phyloP scores from a whole-genome alignment of 192 early-diverging fungal species.

The Coemansia sp. region DNA sequence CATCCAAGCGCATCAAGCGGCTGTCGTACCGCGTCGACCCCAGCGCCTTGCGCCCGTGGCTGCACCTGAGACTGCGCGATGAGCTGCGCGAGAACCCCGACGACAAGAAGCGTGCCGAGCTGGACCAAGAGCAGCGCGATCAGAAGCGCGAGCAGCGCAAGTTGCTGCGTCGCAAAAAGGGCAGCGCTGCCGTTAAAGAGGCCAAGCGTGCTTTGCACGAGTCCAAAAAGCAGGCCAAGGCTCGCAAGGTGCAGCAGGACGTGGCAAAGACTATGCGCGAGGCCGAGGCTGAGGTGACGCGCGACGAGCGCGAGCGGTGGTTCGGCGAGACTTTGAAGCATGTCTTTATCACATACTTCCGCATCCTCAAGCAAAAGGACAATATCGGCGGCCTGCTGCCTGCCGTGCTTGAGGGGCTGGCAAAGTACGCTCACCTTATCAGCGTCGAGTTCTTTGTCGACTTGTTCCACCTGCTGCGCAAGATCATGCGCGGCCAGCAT shows the following conservation, averaged over 20 bases:
- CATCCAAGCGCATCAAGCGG: slow-evolving; percentile 84
- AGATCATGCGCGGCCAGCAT: slow-evolving; percentile 71
- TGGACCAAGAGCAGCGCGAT: slow-evolving; percentile 57
- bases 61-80: slow-evolving; percentile 81
- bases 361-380: slow-evolving; percentile 86
- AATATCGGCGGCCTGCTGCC: slow-evolving; percentile 66
- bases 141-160: slow-evolving; percentile 43
- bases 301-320: slow-evolving; percentile 80
- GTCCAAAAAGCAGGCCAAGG: slow-evolving; percentile 77
- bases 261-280: slow-evolving; percentile 69
- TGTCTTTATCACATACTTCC: slow-evolving; percentile 93
- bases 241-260: slow-evolving; percentile 45
- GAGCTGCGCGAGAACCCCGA: slow-evolving; percentile 68
- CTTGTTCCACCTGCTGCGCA: slow-evolving; percentile 80
- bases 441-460: slow-evolving; percentile 96
- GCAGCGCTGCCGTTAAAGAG: slow-evolving; percentile 42
- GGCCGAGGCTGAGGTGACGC: slow-evolving; percentile 85
- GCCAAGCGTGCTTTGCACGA: slow-evolving; percentile 63
- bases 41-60: slow-evolving; percentile 70
- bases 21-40: slow-evolving; percentile 74
- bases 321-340: slow-evolving; percentile 94
- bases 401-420: slow-evolving; percentile 65
- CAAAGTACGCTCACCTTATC: slow-evolving; percentile 91
- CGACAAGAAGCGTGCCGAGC: slow-evolving; percentile 58
- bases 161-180: slow-evolving; percentile 40